These are phyloP conservation scores for Pyrenochaeta sp. DNA, from an alignment of 2,329 filamentous ascomycete species.

Conservation along the genomic window DNA sequence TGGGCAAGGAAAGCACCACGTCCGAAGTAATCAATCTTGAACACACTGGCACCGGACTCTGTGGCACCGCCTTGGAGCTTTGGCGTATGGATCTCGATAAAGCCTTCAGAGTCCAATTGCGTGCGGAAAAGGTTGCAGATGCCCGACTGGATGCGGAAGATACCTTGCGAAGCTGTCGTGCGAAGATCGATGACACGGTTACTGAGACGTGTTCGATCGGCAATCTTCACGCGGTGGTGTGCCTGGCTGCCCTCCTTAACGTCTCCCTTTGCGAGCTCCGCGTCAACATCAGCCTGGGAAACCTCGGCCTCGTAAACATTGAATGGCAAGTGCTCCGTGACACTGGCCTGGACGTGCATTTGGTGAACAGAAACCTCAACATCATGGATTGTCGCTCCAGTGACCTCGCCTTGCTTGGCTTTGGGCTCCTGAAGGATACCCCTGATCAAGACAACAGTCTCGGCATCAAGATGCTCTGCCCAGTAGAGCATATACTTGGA, in stretches of 20 bases:
- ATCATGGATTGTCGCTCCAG: slow-evolving; percentile 76
- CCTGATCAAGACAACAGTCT: slow-evolving; percentile 78
- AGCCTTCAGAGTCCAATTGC: slow-evolving; percentile 75
- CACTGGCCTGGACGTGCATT: slow-evolving; percentile 67
- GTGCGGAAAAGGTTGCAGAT: slow-evolving; percentile 81
- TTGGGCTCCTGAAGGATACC: slow-evolving; percentile 77
- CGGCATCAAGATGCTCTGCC: slow-evolving; percentile 81
- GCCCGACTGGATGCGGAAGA: slow-evolving; percentile 85
- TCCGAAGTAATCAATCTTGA: slow-evolving; percentile 90
- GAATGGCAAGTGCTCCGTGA: slow-evolving; percentile 70
- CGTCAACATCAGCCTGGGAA: slow-evolving; percentile 63
- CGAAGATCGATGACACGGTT: slow-evolving; percentile 86
- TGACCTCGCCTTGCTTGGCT: slow-evolving; percentile 69
- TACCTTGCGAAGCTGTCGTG: slow-evolving; percentile 83
- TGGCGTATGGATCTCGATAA: slow-evolving; percentile 93
- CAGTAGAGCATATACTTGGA: slow-evolving; percentile 82
- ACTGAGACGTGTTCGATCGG: slow-evolving; percentile 75
- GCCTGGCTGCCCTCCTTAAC: slow-evolving; percentile 65
- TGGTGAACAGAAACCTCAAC: slow-evolving; percentile 77
- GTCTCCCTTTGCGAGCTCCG: slow-evolving; percentile 58
- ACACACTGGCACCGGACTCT: slow-evolving; percentile 89
- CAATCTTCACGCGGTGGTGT: slow-evolving; percentile 66
- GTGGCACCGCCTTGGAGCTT: slow-evolving; percentile 91
- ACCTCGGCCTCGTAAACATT: slow-evolving; percentile 75
- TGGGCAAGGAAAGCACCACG: slow-evolving; percentile 87